A percentile compares a stretch with the other conserved stretches of the same genome.
Conservation (phyloP, 2,329 filamentous ascomycete species). For the Colletotrichum liaoningense region DNA sequence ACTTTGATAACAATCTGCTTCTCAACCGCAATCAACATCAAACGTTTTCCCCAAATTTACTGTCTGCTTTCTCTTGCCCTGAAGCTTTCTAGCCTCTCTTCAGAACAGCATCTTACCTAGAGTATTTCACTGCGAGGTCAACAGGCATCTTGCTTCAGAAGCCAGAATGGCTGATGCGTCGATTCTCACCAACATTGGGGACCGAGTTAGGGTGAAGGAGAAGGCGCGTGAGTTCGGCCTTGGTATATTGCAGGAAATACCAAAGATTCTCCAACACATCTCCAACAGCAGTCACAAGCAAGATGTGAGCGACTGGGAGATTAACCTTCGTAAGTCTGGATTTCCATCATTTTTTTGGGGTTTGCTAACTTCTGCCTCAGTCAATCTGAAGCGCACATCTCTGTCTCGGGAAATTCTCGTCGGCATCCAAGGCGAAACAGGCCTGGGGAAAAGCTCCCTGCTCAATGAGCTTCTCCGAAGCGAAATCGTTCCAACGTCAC, state of each 20-base stretch:
- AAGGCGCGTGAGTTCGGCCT: background rate
- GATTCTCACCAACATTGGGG: background rate
- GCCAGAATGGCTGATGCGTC: background rate
- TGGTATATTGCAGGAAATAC: background rate
- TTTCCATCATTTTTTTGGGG: background rate
- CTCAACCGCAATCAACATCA: no score
- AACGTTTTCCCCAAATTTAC: background rate
- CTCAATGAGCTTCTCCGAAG: conserved; percentile 32
- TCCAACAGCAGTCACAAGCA: no score
- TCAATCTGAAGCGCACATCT: background rate
- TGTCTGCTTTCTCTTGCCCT: background rate
- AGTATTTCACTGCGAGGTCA: background rate
- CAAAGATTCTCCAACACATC: background rate
- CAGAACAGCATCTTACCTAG: background rate
- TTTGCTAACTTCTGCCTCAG: background rate
- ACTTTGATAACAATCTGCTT: no score
- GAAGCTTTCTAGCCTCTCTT: background rate
- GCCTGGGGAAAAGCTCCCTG: conserved; percentile 35
- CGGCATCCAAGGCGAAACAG: conserved; percentile 33
- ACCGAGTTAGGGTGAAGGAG: background rate
- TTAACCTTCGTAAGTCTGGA: background rate
- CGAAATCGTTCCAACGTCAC: conserved; percentile 31
- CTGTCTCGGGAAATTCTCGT: conserved; percentile 10
- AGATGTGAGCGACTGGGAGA: no score
- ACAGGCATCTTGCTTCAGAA: background rate